Evolutionary conservation across 2,329 filamentous ascomycete species (phyloP), one percentile per base, ranked within the genome.

Genomic region (Rutstroemia sydowiana): DNA sequence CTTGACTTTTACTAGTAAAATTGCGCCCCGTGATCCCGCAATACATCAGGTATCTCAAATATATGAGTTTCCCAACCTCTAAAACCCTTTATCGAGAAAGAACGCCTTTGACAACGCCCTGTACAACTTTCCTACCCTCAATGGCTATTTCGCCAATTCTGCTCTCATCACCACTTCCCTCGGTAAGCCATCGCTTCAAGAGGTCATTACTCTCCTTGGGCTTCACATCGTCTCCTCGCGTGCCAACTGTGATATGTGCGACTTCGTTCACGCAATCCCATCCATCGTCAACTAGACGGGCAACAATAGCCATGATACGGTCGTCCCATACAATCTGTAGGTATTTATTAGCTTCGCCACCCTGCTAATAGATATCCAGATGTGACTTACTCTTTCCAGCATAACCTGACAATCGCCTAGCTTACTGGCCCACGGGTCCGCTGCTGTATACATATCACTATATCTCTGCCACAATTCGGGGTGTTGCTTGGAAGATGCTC

Each of bases 201-300:
- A 98, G 61, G 54, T 88, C 84, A 65, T 98, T 98, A 71, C 91
- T 95, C 73, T 98, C 92, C 69, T 87, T 91, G 0, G 93, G 92
- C 72, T 96, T 97, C 63, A 97, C 81, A 7, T 75, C 69, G 43
- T 75, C 69, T 58, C 83, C 78, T 9, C 82, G 80, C 0, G 93
- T 98, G 18, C 93, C 93, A 7, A 97, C 76, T 0, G 93, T 98
- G 54, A 98, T 81, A 66, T 98, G 93, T 10, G 91, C 82, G 30
- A 95, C 76, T 13, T 75, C 70, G 65, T 98, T 98, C 40, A 80
- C 78, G 55, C 84, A 92, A 51, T 82, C 74, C 81, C 84, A 88
- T 55, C 68, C 70, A 13, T 77, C 70, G 52, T 82, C 79, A 5
- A 79, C 70, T 2, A 95, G 73, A 9, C 91, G 81, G 14, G 88